These are phyloP conservation scores for Neurospora sp. DNA, from an alignment of 2,329 filamentous ascomycete genomes.

Conservation along the genomic window DNA sequence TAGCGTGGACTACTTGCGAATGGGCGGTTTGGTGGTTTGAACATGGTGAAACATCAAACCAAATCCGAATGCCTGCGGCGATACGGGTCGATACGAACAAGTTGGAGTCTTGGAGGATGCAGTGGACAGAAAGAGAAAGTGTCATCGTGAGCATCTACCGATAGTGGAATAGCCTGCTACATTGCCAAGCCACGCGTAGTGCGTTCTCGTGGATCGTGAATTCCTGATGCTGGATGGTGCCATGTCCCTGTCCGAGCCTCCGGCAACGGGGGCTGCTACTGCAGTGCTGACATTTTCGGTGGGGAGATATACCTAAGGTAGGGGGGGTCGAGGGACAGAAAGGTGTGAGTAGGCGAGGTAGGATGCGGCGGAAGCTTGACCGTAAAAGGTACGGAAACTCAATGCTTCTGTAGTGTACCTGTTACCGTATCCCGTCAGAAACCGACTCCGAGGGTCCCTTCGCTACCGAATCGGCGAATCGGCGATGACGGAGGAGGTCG, in stretches of 20 bases:
- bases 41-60: neutral
- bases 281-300: neutral
- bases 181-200: neutral
- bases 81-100: neutral
- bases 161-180: neutral
- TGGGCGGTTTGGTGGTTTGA: neutral
- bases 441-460: neutral
- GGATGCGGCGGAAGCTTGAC: neutral
- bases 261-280: neutral
- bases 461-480: neutral
- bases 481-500: neutral
- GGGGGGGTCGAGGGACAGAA: neutral
- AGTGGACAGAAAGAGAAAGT: neutral
- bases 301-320: neutral
- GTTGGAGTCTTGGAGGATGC: neutral
- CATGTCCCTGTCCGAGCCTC: neutral
- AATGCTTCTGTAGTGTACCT: neutral
- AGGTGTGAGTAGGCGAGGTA: neutral
- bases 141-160: neutral
- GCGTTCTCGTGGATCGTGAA: neutral
- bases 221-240: neutral
- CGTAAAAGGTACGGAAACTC: neutral
- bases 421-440: neutral
- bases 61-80: neutral
- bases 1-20: neutral